Conservation (phyloP, 108 stramenopile genomes). For the Cyclostephanos invisitatus region DNA sequence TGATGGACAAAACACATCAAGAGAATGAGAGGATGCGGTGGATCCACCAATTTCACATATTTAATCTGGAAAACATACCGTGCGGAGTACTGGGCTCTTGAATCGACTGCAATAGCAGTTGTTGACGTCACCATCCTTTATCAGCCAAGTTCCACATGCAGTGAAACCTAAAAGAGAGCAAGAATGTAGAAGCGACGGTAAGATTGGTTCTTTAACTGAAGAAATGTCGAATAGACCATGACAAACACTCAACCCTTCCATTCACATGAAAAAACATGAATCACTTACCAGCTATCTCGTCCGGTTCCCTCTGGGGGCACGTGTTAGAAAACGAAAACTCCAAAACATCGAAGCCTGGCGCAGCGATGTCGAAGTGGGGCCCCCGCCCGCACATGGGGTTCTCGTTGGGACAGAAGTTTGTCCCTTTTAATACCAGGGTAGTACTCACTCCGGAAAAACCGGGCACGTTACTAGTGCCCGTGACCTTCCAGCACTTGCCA, state of each 20-base stretch:
- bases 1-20: no score
- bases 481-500: conserved; percentile 56
- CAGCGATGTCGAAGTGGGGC: conserved; percentile 55
- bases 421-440: conserved; percentile 50
- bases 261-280: neutral
- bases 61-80: neutral
- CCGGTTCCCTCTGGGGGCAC: conserved; percentile 20
- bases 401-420: conserved; percentile 46
- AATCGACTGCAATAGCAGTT: conserved; percentile 1
- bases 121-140: neutral
- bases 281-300: conserved; percentile 24
- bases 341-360: conserved; percentile 53
- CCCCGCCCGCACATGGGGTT: conserved; percentile 31
- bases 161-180: neutral
- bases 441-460: conserved; percentile 19
- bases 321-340: conserved; percentile 18
- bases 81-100: conserved; percentile 2
- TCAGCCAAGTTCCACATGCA: conserved; percentile 8
- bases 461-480: conserved; percentile 35
- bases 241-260: no score
- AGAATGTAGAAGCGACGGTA: neutral
- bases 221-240: no score
- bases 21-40: neutral
- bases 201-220: neutral
- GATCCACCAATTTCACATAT: neutral